Base-by-base conservation (phyloP, 1,284 basidiomycete genomes). In the Athelia psychrophila region DNA sequence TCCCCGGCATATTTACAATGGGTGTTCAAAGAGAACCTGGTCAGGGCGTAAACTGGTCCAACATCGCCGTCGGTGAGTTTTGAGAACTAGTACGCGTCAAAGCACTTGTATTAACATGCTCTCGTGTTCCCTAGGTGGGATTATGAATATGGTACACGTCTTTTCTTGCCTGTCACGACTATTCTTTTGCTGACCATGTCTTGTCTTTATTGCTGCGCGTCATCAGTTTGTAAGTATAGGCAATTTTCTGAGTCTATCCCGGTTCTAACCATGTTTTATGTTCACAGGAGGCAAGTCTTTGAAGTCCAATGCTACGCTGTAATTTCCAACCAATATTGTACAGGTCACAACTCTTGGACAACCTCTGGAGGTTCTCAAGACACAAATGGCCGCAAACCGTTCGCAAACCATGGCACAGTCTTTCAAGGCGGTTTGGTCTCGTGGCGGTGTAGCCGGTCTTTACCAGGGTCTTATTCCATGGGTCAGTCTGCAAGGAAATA, bases 381-480 rank as follows among this genome's bases (percentile, higher is more conserved):
- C 97, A 12, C 95, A 98, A 67, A 97, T 98, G 95, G 95, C 95
- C 51, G 93, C 93, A 48, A 94, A 95, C 75, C 84, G 95, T 55
- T 84, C 80, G 13, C 93, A 99, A 69, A 80, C 88, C 13, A 98
- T 99, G 95, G 61, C 77, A 54, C 84, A 95, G 66, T 96, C 97
- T 9, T 78, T 93, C 62, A 77, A 79, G 60, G 87, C 88, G 4
- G 93, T 99, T 54, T 96, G 93, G 90, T 83, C 86, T 61, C 88
- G 97, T 59, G 97, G 97, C 59, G 95, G 96, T 58, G 71, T 91
- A 51, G 68, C 78, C 38, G 97, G 97, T 44, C 95, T 98, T 78
- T 99, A 95, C 76, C 97, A 99, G 74, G 97, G 97, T 60, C 83
- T 99, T 53, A 99, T 99, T 68, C 97, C 96, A 63, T 99, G 96